Conservation (phyloP, 345 rosid species). For the Eucalyptus sp. region DNA sequence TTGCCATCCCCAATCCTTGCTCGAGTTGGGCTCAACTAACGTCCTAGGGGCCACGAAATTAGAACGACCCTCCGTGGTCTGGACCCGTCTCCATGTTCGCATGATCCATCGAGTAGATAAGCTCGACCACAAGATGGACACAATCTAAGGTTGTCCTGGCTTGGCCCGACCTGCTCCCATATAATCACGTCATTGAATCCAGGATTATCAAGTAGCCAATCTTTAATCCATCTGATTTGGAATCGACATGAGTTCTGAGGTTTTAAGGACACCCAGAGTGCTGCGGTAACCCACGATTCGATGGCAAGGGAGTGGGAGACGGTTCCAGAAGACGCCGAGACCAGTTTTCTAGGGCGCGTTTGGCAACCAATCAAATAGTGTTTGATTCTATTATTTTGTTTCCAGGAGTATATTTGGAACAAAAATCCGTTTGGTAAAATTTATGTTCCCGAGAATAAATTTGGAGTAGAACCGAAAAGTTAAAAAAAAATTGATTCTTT, state of each 20-base stretch:
- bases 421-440: fast-evolving
- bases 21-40: neutral
- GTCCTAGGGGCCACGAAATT: neutral
- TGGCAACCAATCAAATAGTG: no score
- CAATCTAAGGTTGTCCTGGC: neutral
- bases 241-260: neutral
- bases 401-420: fast-evolving
- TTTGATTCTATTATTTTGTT: no score
- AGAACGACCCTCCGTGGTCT: neutral
- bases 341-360: fast-evolving
- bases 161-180: neutral
- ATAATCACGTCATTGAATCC: fast-evolving
- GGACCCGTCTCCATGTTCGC: neutral
- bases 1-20: neutral
- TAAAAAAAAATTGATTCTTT: no score
- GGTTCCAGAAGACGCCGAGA: fast-evolving
- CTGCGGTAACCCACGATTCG: fast-evolving
- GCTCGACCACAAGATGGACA: neutral
- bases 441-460: fast-evolving
- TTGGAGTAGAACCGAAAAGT: no score
- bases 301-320: neutral
- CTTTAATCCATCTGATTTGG: neutral
- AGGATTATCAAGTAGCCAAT: no score
- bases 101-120: neutral
- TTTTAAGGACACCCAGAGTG: fast-evolving